Percentiles rank a stretch among this genome's conserved stretches.
Evolutionary conservation across 2,329 filamentous ascomycete genomes (phyloP).

Genomic region (Fusarium floridanum): DNA sequence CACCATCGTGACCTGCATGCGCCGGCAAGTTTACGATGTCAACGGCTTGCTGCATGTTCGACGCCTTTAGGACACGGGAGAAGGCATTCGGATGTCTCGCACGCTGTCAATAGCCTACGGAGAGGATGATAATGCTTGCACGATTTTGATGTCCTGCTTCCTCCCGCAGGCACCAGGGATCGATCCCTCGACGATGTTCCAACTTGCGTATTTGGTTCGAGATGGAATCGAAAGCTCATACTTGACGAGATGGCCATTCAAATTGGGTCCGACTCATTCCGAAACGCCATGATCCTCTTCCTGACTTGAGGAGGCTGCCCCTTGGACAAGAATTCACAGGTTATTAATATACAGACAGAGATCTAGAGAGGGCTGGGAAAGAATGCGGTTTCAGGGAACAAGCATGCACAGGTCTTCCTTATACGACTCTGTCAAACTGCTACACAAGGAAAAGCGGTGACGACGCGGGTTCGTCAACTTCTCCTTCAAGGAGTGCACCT

Average conservation of each 20-base stretch:
- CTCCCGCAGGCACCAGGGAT: not conserved
- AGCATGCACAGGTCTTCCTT: slow-evolving; percentile 15
- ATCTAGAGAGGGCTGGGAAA: not conserved
- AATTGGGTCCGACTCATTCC: not conserved
- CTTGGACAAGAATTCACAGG: not conserved
- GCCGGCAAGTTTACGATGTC: slow-evolving; percentile 29
- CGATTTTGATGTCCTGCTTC: not conserved
- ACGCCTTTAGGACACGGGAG: slow-evolving; percentile 7
- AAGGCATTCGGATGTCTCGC: not conserved
- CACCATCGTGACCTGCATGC: slow-evolving; percentile 42
- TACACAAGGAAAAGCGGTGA: slow-evolving; percentile 42
- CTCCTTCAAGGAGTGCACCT: not conserved
- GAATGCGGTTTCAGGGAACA: not conserved
- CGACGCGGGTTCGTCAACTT: slow-evolving; percentile 4
- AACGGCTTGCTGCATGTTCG: slow-evolving; percentile 34
- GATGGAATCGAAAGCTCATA: not conserved
- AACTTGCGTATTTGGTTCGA: not conserved
- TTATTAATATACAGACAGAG: not conserved
- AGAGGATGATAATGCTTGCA: not conserved
- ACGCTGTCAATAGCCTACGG: not conserved
- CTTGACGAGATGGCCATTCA: not conserved
- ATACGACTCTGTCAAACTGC: slow-evolving; percentile 35
- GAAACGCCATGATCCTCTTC: not conserved
- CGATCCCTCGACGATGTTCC: not conserved
- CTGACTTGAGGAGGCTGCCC: not conserved